Evolutionary conservation across 2,329 filamentous ascomycete genomes (phyloP), one percentile per base, ranked within the genome.

Genomic region (Aureobasidium vineae): DNA sequence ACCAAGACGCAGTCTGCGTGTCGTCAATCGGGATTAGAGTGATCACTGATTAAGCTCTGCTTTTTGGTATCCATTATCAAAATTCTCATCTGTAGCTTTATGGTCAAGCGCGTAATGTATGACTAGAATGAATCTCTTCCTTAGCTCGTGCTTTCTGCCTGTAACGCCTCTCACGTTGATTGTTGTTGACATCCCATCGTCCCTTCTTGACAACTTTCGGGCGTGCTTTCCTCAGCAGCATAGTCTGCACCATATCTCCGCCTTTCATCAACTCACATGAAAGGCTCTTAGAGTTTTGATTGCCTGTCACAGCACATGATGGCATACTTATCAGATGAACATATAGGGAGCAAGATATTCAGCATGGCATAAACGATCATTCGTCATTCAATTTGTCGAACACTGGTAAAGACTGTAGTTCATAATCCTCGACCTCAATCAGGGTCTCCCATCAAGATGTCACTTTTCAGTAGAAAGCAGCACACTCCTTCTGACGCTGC

Each of bases 401-500:
- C 16, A 63, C 11, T 36, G 59, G 59, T 63, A 63, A 23, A 36
- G 59, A 63, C 45, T 45, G 59, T 52, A 19, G 3, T 28, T 19
- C 16, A 21, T 15, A 3, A n/a, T 10, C 15, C 10, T 5, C 5
- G 50, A 11, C 8, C 2, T 11, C 5, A 15, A 56, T 2, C 23
- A 5, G 19, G 11, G 26, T 21, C 15, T n/a, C 13, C 19, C 7
- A 5, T 36, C n/a, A 5, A 49, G 33, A 11, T 38, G 11, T 1
- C 21, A 57, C 10, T 4, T 5, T n/a, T 31, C 41, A 63, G 45
- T 63, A 50, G 23, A 50, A 63, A 28, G 59, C 43, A 21, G 59
- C 84, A 73, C 92, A 92, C 83, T 95, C 86, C 73, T 85, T 85
- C 85, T 91, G 89, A 72, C 92, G 87, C 71, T 86, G 79, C 43